Conservation (phyloP, 495 filamentous ascomycete species). For the Trichoderma erinaceum region DNA sequence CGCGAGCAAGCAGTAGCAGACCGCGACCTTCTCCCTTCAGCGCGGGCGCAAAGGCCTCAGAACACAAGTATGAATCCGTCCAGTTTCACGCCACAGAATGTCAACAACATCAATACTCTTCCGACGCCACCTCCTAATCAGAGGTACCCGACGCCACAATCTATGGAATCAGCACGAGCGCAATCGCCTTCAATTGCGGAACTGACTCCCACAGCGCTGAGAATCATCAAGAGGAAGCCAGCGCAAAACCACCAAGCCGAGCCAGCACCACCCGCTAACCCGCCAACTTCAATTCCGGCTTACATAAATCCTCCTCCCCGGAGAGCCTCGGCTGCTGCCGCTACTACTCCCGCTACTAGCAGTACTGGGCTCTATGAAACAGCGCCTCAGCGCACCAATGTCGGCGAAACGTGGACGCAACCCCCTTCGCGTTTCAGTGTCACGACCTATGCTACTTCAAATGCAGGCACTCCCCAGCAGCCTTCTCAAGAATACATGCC, state of each 20-base stretch:
- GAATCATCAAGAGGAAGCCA: constrained; percentile 18
- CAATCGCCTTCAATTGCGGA: not conserved
- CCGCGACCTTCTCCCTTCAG: not conserved
- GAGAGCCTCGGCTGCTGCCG: not conserved
- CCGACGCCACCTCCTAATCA: constrained; percentile 23
- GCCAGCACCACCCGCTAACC: constrained; percentile 14
- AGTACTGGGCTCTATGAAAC: constrained; percentile 18
- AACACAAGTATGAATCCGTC: constrained; percentile 18
- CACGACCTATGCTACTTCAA: constrained; percentile 61
- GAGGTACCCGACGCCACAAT: not conserved
- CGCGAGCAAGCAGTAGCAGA: not conserved
- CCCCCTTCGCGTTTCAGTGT: constrained; percentile 67
- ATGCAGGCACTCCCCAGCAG: constrained; percentile 50
- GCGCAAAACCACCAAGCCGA: constrained; percentile 6
- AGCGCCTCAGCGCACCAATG: constrained; percentile 12
- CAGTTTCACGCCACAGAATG: constrained; percentile 19
- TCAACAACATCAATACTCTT: constrained; percentile 27
- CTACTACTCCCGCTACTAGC: constrained; percentile 15
- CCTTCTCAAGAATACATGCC: constrained; percentile 41
- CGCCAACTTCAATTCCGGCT: constrained; percentile 15
- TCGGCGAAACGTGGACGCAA: constrained; percentile 36
- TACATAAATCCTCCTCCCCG: constrained; percentile 17
- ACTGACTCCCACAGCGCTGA: not conserved
- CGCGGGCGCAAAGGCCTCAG: not conserved
- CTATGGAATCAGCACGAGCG: not conserved